Base-by-base conservation (phyloP, 768 basidiomycete genomes). In the Asterophora parasitica region DNA sequence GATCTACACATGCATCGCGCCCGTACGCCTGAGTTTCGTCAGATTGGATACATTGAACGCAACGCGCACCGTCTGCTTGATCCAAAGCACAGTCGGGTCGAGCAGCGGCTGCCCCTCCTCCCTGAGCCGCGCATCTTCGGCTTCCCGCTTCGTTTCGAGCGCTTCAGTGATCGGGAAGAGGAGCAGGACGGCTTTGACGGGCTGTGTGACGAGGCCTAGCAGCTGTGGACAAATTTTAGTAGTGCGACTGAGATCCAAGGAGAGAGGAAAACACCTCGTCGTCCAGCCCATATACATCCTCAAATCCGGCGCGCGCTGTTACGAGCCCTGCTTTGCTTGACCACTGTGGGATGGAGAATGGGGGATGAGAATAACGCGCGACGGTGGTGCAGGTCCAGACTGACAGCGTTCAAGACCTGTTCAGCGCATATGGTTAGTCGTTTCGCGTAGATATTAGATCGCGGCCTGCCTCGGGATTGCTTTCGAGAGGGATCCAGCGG, bases 141-240 rank as follows among this genome's bases (percentile, higher is more conserved):
- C 67, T 34, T 71, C 70, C 35, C 82, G 71, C 35, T 70, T 75
- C 4, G 50, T 61, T n/a, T 79, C 76, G 9, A 80, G 64, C 13
- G 63, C 64, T 1, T 78, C 76, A 0, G 75, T 64, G 45, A 81
- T 74, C 4, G 94, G 94, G 66, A 95, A 98, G 17, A 96, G 75
- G 5, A 98, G 70, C 6, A 95, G 69, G 7, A 96, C 78, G 0
- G 94, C 94, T 59, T 86, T 85, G 27, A 86, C 86, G 0, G 88
- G 92, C 52, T 74, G 62, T 0, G 85, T 73, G 0, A 94, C 83
- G 60, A 89, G 73, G 0, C 49, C 66, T 2, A 95, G 78, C 28
- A 93, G 75, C 79, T 96, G 44, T 33, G 30, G 15, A 2, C 4
- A 23, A 35, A 23, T 13, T 37, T 15, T 20, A 28, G 19, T 9